phyloP scores from a whole-genome alignment of 1,139 yeast species.

The Trichomonascaceae sp. region DNA sequence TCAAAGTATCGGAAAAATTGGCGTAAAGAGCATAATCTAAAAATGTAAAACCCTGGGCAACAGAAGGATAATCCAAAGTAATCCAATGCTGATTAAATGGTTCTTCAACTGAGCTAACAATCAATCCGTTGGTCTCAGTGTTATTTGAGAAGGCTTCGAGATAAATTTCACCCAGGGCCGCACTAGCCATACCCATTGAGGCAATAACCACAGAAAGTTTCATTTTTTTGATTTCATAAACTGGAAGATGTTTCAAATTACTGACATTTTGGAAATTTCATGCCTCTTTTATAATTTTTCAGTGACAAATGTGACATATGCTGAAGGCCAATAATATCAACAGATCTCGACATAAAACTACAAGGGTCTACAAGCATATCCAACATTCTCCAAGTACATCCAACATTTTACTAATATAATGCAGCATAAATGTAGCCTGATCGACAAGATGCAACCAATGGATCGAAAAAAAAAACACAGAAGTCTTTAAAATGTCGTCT shows the following conservation, averaged over 20 bases:
- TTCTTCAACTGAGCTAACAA: constrained; percentile 38
- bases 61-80: constrained; percentile 30
- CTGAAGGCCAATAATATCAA: no score
- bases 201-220: neutral
- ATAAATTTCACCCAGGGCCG: neutral
- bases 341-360: neutral
- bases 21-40: constrained; percentile 8
- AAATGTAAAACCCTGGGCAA: constrained; percentile 11
- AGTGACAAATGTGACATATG: no score
- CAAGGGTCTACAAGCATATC: no score
- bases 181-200: neutral
- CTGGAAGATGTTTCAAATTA: neutral
- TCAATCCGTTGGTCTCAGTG: constrained; percentile 24
- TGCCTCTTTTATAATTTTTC: neutral
- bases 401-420: neutral
- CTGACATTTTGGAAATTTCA: neutral
- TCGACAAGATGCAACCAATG: neutral
- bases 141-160: neutral
- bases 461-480: neutral
- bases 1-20: constrained; percentile 6
- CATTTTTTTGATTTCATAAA: neutral
- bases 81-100: constrained; percentile 52
- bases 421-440: neutral
- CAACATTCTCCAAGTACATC: no score
- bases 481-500: neutral